These are phyloP conservation scores for Farysia itapuensis DNA, from an alignment of 1,284 basidiomycete species.

Conservation along the genomic window DNA sequence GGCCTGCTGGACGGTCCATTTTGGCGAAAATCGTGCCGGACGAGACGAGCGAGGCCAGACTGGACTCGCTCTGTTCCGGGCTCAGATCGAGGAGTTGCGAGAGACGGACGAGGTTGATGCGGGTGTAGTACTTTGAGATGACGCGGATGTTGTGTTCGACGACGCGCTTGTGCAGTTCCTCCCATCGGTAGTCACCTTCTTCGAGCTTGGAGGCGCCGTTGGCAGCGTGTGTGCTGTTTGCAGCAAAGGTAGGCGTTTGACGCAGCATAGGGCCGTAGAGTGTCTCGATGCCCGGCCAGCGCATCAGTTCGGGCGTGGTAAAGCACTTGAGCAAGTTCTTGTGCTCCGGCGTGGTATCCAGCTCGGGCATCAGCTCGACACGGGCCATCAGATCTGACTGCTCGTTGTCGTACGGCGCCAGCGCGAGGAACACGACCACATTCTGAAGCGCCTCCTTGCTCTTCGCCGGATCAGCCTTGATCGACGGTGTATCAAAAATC, in stretches of 20 bases:
- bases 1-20: constrained; percentile 85
- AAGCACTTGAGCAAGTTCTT: constrained; percentile 95
- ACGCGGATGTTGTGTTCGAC: constrained; percentile 99
- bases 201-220: constrained; percentile 5
- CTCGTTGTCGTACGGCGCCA: constrained; percentile 92
- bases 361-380: constrained; percentile 68
- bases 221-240: constrained; percentile 2
- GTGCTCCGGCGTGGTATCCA: constrained; percentile 80
- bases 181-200: constrained; percentile 77
- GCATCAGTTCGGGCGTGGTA: constrained; percentile 90
- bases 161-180: constrained; percentile 90
- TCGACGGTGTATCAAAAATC: constrained; percentile 90
- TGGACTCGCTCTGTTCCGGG: constrained; percentile 78
- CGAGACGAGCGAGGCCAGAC: constrained; percentile 83
- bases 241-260: constrained; percentile 77
- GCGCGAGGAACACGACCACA: constrained; percentile 89
- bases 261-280: constrained; percentile 84
- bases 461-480: constrained; percentile 68
- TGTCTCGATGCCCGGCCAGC: constrained; percentile 93
- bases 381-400: constrained; percentile 95
- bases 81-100: constrained; percentile 85
- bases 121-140: constrained; percentile 89
- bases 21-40: constrained; percentile 83
- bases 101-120: constrained; percentile 81
- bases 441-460: constrained; percentile 63